Evolutionary conservation across 2,329 filamentous ascomycete genomes (phyloP).

Genomic region (Colletotrichum tropicicola): DNA sequence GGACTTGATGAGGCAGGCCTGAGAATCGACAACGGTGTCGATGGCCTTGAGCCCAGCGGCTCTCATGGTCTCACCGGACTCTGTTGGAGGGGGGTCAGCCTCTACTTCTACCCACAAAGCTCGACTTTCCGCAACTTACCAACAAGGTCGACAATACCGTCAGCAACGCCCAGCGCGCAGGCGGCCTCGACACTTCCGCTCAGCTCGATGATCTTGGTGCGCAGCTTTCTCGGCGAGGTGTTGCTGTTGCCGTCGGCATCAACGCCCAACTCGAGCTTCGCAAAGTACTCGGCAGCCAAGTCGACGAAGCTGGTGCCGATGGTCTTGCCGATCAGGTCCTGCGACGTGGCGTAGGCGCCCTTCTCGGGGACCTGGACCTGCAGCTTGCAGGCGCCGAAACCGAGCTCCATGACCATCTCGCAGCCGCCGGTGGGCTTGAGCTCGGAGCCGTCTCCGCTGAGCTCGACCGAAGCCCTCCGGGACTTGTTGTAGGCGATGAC

Average conservation of each 20-base stretch:
- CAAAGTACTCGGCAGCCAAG: constrained; percentile 85
- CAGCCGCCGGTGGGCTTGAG: constrained; percentile 70
- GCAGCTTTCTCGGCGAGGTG: constrained; percentile 61
- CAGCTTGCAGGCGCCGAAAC: constrained; percentile 89
- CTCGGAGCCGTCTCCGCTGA: constrained; percentile 51
- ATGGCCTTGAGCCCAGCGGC: constrained; percentile 94
- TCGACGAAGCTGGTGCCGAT: constrained; percentile 96
- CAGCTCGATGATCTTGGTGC: constrained; percentile 91
- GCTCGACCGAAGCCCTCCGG: constrained; percentile 56
- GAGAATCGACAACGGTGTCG: constrained; percentile 89
- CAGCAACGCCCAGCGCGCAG: constrained; percentile 92
- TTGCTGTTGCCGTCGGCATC: constrained; percentile 48
- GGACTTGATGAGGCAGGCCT: constrained; percentile 92
- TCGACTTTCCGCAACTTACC: constrained; percentile 64
- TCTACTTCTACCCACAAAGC: neutral
- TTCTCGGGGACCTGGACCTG: constrained; percentile 97
- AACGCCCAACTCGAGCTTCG: constrained; percentile 71
- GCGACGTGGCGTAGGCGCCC: constrained; percentile 73
- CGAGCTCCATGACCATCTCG: constrained; percentile 88
- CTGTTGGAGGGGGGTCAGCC: constrained; percentile 52
- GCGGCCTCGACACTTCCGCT: constrained; percentile 98
- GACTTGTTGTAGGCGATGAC: constrained; percentile 59
- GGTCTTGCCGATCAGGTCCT: constrained; percentile 88
- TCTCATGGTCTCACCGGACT: constrained; percentile 98
- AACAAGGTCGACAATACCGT: constrained; percentile 97